Conservation (phyloP, 345 rosid genomes). For the Eucalyptus regnans region DNA sequence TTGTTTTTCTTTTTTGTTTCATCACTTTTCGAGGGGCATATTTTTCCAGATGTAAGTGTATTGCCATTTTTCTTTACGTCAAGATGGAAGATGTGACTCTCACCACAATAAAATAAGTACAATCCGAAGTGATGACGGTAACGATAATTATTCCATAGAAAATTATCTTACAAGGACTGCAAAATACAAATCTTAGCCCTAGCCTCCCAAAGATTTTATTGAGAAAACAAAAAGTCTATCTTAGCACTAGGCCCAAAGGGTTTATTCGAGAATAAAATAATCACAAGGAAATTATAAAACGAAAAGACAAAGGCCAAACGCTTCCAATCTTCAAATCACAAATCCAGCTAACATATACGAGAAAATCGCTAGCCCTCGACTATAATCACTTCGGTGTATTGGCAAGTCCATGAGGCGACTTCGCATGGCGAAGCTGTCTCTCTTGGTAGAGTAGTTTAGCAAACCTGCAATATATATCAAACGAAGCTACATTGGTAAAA, state of each 20-base stretch:
- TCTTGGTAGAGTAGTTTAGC: slow-evolving; percentile 50
- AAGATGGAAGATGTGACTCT: neutral
- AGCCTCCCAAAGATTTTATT: neutral
- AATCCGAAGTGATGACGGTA: no score
- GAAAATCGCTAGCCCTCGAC: neutral
- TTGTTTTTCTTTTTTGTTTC: no score
- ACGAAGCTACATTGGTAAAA: neutral
- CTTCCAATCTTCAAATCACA: neutral
- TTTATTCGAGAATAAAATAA: neutral
- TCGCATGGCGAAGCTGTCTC: slow-evolving; percentile 28
- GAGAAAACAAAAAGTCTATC: neutral
- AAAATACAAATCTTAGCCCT: neutral
- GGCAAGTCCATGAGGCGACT: slow-evolving; percentile 13
- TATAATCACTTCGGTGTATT: neutral
- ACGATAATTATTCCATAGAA: neutral
- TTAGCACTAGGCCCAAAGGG: neutral
- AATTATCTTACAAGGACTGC: neutral
- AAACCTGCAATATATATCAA: slow-evolving; percentile 15
- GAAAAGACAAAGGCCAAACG: neutral
- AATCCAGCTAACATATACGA: no score
- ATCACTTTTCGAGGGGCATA: no score
- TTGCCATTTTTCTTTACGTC: no score
- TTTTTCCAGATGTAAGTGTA: no score
- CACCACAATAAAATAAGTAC: neutral
- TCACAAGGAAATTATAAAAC: neutral